These are phyloP conservation scores for Calonectria multiphialidica DNA, from an alignment of 2,329 filamentous ascomycete species.

Conservation along the genomic window DNA sequence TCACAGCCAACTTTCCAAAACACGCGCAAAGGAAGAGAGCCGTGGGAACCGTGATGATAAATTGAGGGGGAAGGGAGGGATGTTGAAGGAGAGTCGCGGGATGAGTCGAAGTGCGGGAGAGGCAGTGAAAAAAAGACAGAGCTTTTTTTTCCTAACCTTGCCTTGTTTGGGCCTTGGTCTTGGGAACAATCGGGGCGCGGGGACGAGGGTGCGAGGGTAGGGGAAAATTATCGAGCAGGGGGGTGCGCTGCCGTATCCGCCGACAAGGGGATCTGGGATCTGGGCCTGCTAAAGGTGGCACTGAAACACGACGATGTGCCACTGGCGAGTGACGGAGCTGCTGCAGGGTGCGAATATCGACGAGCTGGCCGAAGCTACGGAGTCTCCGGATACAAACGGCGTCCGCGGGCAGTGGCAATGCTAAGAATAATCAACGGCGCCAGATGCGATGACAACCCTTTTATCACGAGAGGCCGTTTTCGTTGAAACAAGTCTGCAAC, in stretches of 20 bases:
- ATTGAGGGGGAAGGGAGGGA: conserved; percentile 51
- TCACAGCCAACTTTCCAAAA: conserved; percentile 58
- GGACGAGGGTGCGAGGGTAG: conserved; percentile 45
- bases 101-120: conserved; percentile 48
- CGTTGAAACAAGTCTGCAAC: conserved; percentile 10
- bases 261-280: conserved; percentile 47
- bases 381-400: conserved; percentile 39
- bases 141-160: conserved; percentile 51
- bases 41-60: conserved; percentile 55
- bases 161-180: conserved; percentile 47
- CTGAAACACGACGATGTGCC: conserved; percentile 45
- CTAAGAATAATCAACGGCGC: conserved; percentile 28
- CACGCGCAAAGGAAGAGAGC: conserved; percentile 63
- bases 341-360: conserved; percentile 43
- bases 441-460: conserved; percentile 30
- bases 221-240: conserved; percentile 48
- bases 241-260: conserved; percentile 46
- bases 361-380: conserved; percentile 40
- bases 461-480: conserved; percentile 15
- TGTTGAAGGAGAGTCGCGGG: conserved; percentile 49
- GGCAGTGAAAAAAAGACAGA: conserved; percentile 48
- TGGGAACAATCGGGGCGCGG: conserved; percentile 48
- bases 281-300: conserved; percentile 44
- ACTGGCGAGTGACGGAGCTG: conserved; percentile 41
- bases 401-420: conserved; percentile 6